phyloP scores from a whole-genome alignment of 257 asterid species.

The Forsythia viridissima region DNA sequence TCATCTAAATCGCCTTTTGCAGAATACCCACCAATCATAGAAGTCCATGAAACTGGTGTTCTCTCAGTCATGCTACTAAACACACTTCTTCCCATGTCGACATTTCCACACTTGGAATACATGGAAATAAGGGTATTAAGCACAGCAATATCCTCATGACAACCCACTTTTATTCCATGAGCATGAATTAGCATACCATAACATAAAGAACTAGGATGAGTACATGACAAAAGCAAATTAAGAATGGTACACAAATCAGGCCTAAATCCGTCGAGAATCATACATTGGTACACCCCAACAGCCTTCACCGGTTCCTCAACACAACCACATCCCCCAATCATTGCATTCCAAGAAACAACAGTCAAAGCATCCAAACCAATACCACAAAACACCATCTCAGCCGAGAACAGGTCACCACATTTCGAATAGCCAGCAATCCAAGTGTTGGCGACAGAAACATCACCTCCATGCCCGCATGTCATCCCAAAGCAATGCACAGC shows the following conservation, averaged over 20 bases:
- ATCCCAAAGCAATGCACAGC: constrained; percentile 57
- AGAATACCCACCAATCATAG: constrained; percentile 63
- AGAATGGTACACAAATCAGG: constrained; percentile 70
- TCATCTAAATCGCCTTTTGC: constrained; percentile 54
- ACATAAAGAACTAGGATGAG: constrained; percentile 36
- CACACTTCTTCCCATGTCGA: constrained; percentile 43
- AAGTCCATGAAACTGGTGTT: constrained; percentile 72
- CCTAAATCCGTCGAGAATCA: constrained; percentile 45
- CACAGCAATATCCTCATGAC: constrained; percentile 39
- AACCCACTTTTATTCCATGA: constrained; percentile 47
- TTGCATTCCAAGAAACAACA: constrained; percentile 71
- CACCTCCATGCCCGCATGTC: constrained; percentile 43
- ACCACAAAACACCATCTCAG: constrained; percentile 45
- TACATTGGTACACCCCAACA: constrained; percentile 34
- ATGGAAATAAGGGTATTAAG: constrained; percentile 61
- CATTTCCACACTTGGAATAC: constrained; percentile 66
- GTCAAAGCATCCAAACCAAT: constrained; percentile 33
- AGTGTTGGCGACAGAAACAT: constrained; percentile 51
- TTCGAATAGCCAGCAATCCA: constrained; percentile 53
- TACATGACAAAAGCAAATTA: constrained; percentile 55
- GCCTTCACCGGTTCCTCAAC: constrained; percentile 46
- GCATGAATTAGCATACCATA: constrained; percentile 53
- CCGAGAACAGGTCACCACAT: constrained; percentile 36
- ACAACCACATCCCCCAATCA: constrained; percentile 57
- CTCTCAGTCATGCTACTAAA: constrained; percentile 47